Evolutionary conservation across 208 protist species (phyloP).

Genomic region (Trypanosoma cruzi): DNA sequence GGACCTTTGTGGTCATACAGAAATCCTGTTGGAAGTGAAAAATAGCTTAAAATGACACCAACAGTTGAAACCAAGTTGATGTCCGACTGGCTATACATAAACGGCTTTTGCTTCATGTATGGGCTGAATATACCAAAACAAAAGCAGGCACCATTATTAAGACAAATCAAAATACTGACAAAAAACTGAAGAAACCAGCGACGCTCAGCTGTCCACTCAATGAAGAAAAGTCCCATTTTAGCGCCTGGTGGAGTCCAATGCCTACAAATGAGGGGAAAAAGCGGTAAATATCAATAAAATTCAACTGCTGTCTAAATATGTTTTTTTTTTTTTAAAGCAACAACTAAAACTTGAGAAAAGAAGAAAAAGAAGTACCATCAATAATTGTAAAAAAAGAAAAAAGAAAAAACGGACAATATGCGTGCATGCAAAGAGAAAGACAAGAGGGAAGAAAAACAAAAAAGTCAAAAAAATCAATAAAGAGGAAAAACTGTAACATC

Average conservation of each 20-base stretch:
- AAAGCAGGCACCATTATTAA: constrained; percentile 85
- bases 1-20: constrained; percentile 74
- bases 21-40: constrained; percentile 79
- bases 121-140: constrained; percentile 79
- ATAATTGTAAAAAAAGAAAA: background rate
- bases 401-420: background rate
- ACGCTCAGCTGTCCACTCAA: constrained; percentile 42
- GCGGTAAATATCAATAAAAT: background rate
- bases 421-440: background rate
- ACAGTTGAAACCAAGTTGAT: constrained; percentile 71
- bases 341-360: background rate
- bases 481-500: background rate
- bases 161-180: constrained; percentile 72
- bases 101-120: constrained; percentile 55
- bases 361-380: background rate
- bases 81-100: constrained; percentile 61
- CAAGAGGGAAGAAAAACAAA: background rate
- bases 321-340: background rate
- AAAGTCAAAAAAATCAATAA: background rate
- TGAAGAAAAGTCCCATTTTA: background rate
- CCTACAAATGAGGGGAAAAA: background rate
- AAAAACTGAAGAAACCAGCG: constrained; percentile 82
- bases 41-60: constrained; percentile 80
- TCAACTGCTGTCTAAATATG: background rate
- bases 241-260: background rate